Conservation (phyloP, 305 asterid species). For the Fraxinus albicans region DNA sequence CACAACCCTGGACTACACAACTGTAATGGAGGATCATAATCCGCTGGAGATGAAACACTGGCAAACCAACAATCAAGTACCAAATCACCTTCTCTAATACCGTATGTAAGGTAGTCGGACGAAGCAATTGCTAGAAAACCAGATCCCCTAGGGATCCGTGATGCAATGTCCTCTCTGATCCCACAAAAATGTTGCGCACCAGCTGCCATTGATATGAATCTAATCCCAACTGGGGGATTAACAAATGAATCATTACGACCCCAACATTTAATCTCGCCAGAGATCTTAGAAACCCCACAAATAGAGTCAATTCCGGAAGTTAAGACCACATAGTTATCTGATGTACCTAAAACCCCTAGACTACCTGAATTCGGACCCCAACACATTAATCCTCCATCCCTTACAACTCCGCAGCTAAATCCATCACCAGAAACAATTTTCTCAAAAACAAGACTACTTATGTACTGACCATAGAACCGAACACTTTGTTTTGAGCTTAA, state of each 20-base stretch:
- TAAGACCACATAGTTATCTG: constrained; percentile 39
- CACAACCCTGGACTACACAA: constrained; percentile 92
- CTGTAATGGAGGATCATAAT: constrained; percentile 89
- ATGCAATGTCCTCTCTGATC: constrained; percentile 62
- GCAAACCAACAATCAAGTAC: constrained; percentile 91
- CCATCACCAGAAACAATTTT: constrained; percentile 84
- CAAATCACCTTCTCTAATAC: constrained; percentile 78
- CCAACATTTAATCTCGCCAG: constrained; percentile 78
- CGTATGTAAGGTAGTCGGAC: constrained; percentile 67
- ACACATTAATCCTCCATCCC: constrained; percentile 62
- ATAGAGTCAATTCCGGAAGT: constrained; percentile 61
- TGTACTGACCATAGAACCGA: constrained; percentile 47
- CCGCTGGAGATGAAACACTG: constrained; percentile 30
- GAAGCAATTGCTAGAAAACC: constrained; percentile 88
- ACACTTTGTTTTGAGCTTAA: constrained; percentile 45
- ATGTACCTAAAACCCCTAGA: constrained; percentile 35
- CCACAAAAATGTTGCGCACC: constrained; percentile 82
- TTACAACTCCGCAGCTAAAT: constrained; percentile 63
- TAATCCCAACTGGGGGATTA: constrained; percentile 47
- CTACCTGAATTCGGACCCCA: constrained; percentile 75
- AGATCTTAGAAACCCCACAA: constrained; percentile 61
- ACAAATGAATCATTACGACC: constrained; percentile 42
- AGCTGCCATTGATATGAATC: constrained; percentile 63
- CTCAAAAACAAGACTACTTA: constrained; percentile 36
- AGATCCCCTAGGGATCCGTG: constrained; percentile 68